phyloP scores from a whole-genome alignment of 2,329 filamentous ascomycete species.

The Exophiala viscosa region DNA sequence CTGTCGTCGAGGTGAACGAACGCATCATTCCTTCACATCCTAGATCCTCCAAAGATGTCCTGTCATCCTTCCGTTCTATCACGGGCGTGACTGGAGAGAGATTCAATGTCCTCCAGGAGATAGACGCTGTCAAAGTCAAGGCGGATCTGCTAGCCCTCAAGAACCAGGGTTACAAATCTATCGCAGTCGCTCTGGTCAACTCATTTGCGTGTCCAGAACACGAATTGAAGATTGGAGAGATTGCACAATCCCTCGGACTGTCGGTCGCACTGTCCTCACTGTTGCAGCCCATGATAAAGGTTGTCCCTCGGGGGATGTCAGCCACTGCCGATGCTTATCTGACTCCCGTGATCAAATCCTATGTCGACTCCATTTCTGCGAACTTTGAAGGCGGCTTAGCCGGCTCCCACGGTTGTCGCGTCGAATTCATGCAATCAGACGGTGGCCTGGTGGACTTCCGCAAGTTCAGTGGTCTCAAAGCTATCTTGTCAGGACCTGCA shows the following conservation, averaged over 20 bases:
- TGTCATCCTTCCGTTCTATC: slow-evolving; percentile 41
- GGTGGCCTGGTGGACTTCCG: slow-evolving; percentile 55
- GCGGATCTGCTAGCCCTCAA: slow-evolving; percentile 58
- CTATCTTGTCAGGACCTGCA: slow-evolving; percentile 85
- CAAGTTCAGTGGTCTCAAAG: slow-evolving; percentile 69
- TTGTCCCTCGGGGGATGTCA: slow-evolving; percentile 72
- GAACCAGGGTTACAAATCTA: neutral
- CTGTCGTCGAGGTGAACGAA: slow-evolving; percentile 81
- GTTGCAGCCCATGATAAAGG: slow-evolving; percentile 81
- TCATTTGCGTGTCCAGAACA: slow-evolving; percentile 86
- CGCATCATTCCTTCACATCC: slow-evolving; percentile 69
- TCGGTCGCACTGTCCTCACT: slow-evolving; percentile 73
- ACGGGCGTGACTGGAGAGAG: slow-evolving; percentile 49
- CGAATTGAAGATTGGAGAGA: slow-evolving; percentile 70
- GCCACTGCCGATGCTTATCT: slow-evolving; percentile 77
- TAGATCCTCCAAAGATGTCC: slow-evolving; percentile 53
- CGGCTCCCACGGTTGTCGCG: slow-evolving; percentile 68
- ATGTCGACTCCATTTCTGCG: slow-evolving; percentile 46
- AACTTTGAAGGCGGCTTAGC: slow-evolving; percentile 62
- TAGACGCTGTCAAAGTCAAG: slow-evolving; percentile 52
- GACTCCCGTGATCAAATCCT: slow-evolving; percentile 73
- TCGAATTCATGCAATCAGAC: slow-evolving; percentile 92
- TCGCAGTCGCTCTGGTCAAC: slow-evolving; percentile 36
- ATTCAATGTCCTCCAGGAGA: slow-evolving; percentile 53
- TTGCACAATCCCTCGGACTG: slow-evolving; percentile 78